Base-by-base conservation (phyloP, 2,329 filamentous ascomycete genomes). In the Penicillium aurantiogriseum region DNA sequence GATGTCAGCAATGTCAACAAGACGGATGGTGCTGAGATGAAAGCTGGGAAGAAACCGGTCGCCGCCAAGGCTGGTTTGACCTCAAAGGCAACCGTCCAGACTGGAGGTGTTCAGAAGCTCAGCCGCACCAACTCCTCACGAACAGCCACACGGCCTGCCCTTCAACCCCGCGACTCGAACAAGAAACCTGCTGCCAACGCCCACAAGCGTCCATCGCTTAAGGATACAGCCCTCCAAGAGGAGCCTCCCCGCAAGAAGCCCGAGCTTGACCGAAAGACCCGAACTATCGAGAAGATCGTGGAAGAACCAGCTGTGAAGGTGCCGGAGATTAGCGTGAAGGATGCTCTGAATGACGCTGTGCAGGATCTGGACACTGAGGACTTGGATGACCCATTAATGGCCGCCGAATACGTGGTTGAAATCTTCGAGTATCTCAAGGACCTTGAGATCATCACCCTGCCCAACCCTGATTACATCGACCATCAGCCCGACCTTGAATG, bases 1-100 rank as follows among this genome's bases (percentile, higher is more conserved):
- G 94, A 99, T 80, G 89, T 97, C 67, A 97, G 92, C 84, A 99
- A 99, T 79, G 89, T 96, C 63, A 86, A 86, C 68, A 97, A 97
- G 62, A 65, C 65, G 17, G 75, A 76, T 76, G 83, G 83, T 47
- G 89, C 90, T 53, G 61, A 68, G 56, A 67, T 63, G 71, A 82
- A 76, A 56, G 89, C 90, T 55, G 85, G 83, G 65, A 96, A 95
- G 82, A 96, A 96, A 82, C 78, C 81, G 45, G 74, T 80, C 38
- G 77, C 77, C 40, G 81, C 80, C 71, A 88, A 92, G 78, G 78
- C 78, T 56, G 87, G 87, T 55, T 80, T 92, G 29, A 84, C 91
- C 40, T 91, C 91, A 47, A 96, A 97, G 79, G 85, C 88, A 56
- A 85, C 83, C 43, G 75, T 88, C 52, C 88, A 92, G 71, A 86